Base-by-base conservation (phyloP, 2,329 filamentous ascomycete genomes). In the Fusarium bactridioides region DNA sequence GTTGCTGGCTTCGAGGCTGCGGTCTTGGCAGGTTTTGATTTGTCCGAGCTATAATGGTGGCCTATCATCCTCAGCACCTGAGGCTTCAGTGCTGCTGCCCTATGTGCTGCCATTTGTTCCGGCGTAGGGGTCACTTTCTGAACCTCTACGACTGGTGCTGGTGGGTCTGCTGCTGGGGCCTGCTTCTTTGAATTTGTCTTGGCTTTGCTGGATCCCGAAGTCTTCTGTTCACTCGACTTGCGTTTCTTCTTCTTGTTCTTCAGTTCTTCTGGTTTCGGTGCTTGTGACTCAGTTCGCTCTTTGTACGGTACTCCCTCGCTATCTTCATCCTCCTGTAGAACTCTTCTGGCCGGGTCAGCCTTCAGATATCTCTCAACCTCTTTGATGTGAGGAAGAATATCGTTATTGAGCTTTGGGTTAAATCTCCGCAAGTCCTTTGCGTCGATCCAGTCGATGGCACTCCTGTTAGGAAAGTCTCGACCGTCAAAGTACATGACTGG, bases 401-500 rank as follows among this genome's bases (percentile, higher is more conserved):
- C 13, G 7, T 44, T 56, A 4, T 61, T 29, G 6, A 27, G 27
- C 19, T 41, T 41, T 4, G 21, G 19, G 13, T 73, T n/a, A 11
- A 76, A 74, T 8, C 35, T 43, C 13, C 61, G 45, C n/a, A 76
- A 44, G 23, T 76, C 64, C n/a, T 47, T 62, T 3, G 64, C 73
- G 6, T 53, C 55, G 11, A 75, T 56, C 74, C 74, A 76, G 37
- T 68, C 67, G 7, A 75, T 68, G 1, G 71, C 61, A 45, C 73
- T 74, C n/a, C 64, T 69, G 10, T 45, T 38, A 4, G 73, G 73
- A 50, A 75, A 75, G 11, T 60, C 45, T 7, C 47, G 48, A 6
- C 74, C 69, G n/a, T 76, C 71, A 60, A 76, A 76, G 51, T 69
- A 73, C 44, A 76, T 70, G 33, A 73, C 57, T 0, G 73, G 74